A percentile compares a stretch with the other conserved stretches of the same genome.
phyloP scores from a whole-genome alignment of 1,284 basidiomycete species.

The Phellopilus nigrolimitatus region DNA sequence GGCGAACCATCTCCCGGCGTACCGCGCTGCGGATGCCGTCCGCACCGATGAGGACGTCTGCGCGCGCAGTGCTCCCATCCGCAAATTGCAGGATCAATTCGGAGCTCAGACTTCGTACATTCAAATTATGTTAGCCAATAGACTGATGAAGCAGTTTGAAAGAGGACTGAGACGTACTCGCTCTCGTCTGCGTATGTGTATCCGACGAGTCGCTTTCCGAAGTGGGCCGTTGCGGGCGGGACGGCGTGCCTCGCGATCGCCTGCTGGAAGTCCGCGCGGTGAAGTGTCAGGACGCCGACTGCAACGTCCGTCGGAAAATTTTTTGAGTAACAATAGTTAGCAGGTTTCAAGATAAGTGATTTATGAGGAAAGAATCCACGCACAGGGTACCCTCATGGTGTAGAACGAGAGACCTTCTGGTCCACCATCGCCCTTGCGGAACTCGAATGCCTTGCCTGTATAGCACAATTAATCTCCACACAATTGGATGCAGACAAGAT shows the following conservation, averaged over 20 bases:
- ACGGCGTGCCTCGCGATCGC: slow-evolving; percentile 12
- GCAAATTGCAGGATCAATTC: slow-evolving; percentile 17
- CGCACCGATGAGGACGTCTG: slow-evolving; percentile 21
- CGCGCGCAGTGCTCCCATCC: slow-evolving; percentile 19
- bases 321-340: not conserved
- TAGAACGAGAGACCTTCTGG: slow-evolving; percentile 11
- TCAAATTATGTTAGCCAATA: not conserved
- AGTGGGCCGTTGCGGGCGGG: slow-evolving; percentile 4
- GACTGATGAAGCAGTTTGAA: not conserved
- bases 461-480: not conserved
- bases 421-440: slow-evolving; percentile 10
- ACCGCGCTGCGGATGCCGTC: slow-evolving; percentile 21
- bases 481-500: not conserved
- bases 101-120: not conserved
- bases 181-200: slow-evolving; percentile 10
- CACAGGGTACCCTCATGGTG: slow-evolving; percentile 17
- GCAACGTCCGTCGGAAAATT: not conserved
- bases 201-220: slow-evolving; percentile 12
- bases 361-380: not conserved
- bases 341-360: not conserved
- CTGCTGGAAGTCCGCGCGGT: slow-evolving; percentile 19
- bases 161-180: slow-evolving; percentile 8
- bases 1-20: slow-evolving; percentile 12
- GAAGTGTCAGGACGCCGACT: slow-evolving; percentile 19
- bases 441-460: slow-evolving; percentile 17